phyloP scores from a whole-genome alignment of 805 yeast species.

The Starmerella bombi region DNA sequence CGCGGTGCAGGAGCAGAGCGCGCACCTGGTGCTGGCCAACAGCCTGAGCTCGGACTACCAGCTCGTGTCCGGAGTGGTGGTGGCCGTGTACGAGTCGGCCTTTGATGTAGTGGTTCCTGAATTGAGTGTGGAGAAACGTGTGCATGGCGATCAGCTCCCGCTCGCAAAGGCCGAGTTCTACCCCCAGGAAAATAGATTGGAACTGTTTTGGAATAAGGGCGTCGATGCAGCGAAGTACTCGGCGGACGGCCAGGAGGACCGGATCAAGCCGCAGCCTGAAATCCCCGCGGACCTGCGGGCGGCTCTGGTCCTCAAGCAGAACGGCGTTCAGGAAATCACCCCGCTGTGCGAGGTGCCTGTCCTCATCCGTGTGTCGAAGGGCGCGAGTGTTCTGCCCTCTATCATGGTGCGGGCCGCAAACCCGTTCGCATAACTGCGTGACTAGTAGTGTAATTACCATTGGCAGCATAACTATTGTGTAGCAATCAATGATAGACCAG shows the following conservation, averaged over 20 bases:
- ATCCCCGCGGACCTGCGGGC: slow-evolving; percentile 7
- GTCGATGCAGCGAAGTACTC: slow-evolving; percentile 80
- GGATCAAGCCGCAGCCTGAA: slow-evolving; percentile 4
- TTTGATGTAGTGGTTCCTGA: slow-evolving; percentile 84
- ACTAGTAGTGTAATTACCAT: too few relatives aligned
- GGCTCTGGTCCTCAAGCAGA: slow-evolving; percentile 42
- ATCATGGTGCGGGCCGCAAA: slow-evolving; percentile 81
- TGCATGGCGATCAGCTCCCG: slow-evolving; percentile 92
- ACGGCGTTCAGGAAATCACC: slow-evolving; percentile 69
- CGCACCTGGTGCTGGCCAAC: slow-evolving; percentile 42
- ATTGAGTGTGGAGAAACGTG: slow-evolving; percentile 35
- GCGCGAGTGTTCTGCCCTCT: slow-evolving; percentile 82
- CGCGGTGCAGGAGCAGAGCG: slow-evolving; percentile 87
- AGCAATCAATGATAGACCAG: too few relatives aligned
- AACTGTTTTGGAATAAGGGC: slow-evolving; percentile 86
- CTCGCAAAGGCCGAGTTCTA: slow-evolving; percentile 85
- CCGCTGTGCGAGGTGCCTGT: slow-evolving; percentile 73
- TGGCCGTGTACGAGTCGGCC: slow-evolving; percentile 90
- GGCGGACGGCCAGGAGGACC: slow-evolving; percentile 35
- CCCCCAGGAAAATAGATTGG: slow-evolving; percentile 50
- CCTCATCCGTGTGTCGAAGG: slow-evolving; percentile 57
- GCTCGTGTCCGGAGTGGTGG: slow-evolving; percentile 70
- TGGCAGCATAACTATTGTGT: too few relatives aligned
- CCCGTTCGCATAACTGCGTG: too few relatives aligned
- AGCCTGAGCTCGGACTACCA: slow-evolving; percentile 64